A percentile compares a stretch with the other conserved stretches of the same genome.
Conservation (phyloP, 164 flowering plant species). For the Santalum album region DNA sequence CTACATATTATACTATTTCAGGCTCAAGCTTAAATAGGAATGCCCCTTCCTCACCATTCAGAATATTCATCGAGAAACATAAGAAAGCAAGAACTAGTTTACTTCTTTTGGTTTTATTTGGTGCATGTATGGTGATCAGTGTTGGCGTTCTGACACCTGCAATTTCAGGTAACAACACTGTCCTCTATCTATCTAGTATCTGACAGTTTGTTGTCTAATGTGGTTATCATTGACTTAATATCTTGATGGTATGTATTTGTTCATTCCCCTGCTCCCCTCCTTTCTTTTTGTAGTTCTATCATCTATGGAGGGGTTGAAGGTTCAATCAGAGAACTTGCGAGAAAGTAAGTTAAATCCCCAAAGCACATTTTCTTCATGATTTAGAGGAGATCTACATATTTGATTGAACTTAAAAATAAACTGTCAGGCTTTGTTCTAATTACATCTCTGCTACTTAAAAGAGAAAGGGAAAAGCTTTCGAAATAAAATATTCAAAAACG, state of each 20-base stretch:
- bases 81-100: constrained; percentile 37
- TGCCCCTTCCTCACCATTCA: constrained; percentile 23
- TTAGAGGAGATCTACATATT: too few species aligned
- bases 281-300: constrained; percentile 38
- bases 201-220: neutral
- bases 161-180: constrained; percentile 41
- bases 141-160: constrained; percentile 59
- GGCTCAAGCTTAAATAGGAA: constrained; percentile 16
- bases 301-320: constrained; percentile 52
- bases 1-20: constrained; percentile 30
- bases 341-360: constrained; percentile 28
- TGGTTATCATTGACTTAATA: neutral
- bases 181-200: constrained; percentile 3
- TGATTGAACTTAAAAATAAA: too few species aligned
- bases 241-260: constrained; percentile 1
- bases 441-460: too few species aligned
- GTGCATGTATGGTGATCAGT: constrained; percentile 49
- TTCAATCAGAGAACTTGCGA: constrained; percentile 15
- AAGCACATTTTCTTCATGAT: too few species aligned
- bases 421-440: too few species aligned
- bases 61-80: constrained; percentile 42
- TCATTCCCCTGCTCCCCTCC: neutral
- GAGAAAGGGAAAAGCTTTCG: too few species aligned
- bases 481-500: too few species aligned
- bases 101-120: constrained; percentile 52